A percentile compares a stretch with the other conserved stretches of the same genome.
Evolutionary conservation across 2,329 filamentous ascomycete species (phyloP).

Genomic region (Pseudogymnoascus sp.): DNA sequence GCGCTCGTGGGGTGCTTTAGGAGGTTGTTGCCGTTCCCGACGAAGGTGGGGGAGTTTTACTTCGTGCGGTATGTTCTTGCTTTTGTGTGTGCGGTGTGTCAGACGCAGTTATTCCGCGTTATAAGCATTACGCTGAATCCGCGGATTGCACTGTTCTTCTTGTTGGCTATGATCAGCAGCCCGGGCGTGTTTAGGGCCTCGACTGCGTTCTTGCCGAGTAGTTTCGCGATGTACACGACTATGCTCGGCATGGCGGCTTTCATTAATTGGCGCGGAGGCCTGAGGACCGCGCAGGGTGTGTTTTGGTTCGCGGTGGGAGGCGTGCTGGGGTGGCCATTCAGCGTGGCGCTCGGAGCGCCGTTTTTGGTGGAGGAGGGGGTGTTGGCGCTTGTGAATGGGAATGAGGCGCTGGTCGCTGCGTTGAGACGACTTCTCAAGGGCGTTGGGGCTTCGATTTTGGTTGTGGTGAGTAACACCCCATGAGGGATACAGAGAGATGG

Average conservation of each 20-base stretch:
- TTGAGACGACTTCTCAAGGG: constrained; percentile 60
- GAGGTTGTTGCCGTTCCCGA: constrained; percentile 52
- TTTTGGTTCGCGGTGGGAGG: constrained; percentile 85
- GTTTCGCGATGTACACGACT: constrained; percentile 90
- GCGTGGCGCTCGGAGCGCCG: constrained; percentile 70
- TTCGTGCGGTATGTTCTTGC: constrained; percentile 70
- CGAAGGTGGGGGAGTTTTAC: constrained; percentile 74
- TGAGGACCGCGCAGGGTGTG: constrained; percentile 75
- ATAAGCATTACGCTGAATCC: constrained; percentile 71
- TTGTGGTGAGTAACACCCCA: constrained; percentile 22
- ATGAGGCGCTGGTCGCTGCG: constrained; percentile 51
- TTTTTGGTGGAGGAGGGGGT: constrained; percentile 73
- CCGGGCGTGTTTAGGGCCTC: constrained; percentile 93
- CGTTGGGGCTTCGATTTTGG: constrained; percentile 34
- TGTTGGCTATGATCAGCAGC: constrained; percentile 67
- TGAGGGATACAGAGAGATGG: background rate
- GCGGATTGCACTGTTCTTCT: constrained; percentile 76
- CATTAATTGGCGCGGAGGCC: constrained; percentile 76
- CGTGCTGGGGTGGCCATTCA: constrained; percentile 90
- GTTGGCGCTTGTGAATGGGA: constrained; percentile 44
- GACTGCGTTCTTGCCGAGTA: constrained; percentile 79
- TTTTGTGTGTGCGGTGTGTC: constrained; percentile 68
- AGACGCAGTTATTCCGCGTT: constrained; percentile 72
- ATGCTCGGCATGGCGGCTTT: constrained; percentile 84
- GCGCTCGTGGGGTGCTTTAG: constrained; percentile 61